Conservation (phyloP, 352 stramenopile species). For the Globisporangium uncinulatum region DNA sequence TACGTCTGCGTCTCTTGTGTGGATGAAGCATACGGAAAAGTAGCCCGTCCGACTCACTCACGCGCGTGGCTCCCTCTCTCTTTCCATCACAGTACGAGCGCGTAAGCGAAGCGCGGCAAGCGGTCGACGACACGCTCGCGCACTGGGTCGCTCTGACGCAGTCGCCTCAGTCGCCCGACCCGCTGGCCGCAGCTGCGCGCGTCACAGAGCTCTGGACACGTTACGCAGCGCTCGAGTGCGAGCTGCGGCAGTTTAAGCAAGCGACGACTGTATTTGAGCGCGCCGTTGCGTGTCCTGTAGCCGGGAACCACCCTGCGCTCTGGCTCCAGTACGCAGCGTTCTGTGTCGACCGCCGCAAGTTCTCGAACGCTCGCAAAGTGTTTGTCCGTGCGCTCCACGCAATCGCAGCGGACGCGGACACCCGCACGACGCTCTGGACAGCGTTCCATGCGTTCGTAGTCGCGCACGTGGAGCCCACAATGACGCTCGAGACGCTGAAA, state of each 20-base stretch:
- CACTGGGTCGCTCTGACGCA: constrained; percentile 29
- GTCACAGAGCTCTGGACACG: constrained; percentile 42
- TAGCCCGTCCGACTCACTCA: neutral
- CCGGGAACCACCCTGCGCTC: constrained; percentile 22
- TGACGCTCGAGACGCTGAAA: constrained; percentile 49
- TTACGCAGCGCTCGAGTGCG: constrained; percentile 77
- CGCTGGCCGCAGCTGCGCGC: constrained; percentile 10
- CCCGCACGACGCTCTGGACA: constrained; percentile 40
- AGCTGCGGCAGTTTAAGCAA: constrained; percentile 80
- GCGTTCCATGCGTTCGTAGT: constrained; percentile 60
- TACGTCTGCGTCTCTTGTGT: constrained; percentile 24
- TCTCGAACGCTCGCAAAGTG: constrained; percentile 71
- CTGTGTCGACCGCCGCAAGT: constrained; percentile 68
- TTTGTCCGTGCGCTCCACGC: constrained; percentile 53
- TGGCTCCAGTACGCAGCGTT: constrained; percentile 73
- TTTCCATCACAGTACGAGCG: constrained; percentile 51
- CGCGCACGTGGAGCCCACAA: constrained; percentile 48
- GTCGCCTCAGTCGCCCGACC: constrained; percentile 10
- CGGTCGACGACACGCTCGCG: constrained; percentile 38
- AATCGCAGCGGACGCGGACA: constrained; percentile 16
- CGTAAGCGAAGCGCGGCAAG: constrained; percentile 47
- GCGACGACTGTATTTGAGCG: constrained; percentile 75
- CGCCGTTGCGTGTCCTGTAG: constrained; percentile 45
- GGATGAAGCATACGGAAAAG: neutral
- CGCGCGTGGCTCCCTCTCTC: neutral